Base-by-base conservation (phyloP, 495 filamentous ascomycete genomes). In the Podospora tetraspora region DNA sequence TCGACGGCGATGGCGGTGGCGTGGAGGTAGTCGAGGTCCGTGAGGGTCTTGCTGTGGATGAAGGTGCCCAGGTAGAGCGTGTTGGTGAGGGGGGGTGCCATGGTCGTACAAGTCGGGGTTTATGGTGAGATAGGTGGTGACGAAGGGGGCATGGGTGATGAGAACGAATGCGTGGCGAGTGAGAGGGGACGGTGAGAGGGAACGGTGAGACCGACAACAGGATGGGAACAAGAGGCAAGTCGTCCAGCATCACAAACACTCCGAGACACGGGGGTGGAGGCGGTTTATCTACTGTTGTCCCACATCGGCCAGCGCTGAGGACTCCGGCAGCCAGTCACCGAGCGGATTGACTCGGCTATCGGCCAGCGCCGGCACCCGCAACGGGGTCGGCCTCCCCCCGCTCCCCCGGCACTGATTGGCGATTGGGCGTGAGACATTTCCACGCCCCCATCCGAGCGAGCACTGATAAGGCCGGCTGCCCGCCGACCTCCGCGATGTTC, bases 1-100 rank as follows among this genome's bases (percentile, higher is more conserved):
- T 89, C 85, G 3, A 96, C 92, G 72, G 83, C 89, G 12, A 96
- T 78, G 3, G 85, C 88, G 7, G 88, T 84, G 65, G 86, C 77
- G 62, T 87, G 80, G 25, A 87, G 71, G 78, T 83, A 81, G 43
- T 89, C 84, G 24, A 91, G 79, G 67, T 87, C 80, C 27, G 78
- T 75, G 27, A 89, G 78, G 9, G 77, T 79, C 69, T 80, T 82
- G 78, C 83, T 80, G 74, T 90, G 85, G 64, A 90, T 80, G 68
- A 89, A 90, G 10, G 83, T 78, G 34, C 88, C 89, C 61, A 82
- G 62, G 64, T 82, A 83, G 13, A 81, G 29, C 66, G 79, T 76
- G 70, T 79, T 77, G 32, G 57, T 68, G 19, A 60, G 56, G 19
- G 59, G 37, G 29, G 66, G 27, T 21, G 37, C 37, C 65, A 61